Conservation (phyloP, 202 grass and related monocot genomes). For the Digitaria exilis region DNA sequence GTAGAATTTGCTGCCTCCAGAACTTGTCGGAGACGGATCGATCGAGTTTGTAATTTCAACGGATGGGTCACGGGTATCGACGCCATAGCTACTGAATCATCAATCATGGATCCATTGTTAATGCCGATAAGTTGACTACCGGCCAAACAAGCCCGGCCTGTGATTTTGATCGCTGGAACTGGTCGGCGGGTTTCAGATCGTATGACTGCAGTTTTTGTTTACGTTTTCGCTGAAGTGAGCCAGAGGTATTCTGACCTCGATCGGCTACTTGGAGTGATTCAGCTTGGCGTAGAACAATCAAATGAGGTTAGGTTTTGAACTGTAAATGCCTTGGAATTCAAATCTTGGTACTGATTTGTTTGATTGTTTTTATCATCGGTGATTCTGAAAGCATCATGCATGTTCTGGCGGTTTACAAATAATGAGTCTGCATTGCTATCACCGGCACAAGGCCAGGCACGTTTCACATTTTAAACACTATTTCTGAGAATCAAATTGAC, state of each 20-base stretch:
- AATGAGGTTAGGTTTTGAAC: background rate
- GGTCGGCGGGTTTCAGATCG: background rate
- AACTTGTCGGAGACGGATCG: background rate
- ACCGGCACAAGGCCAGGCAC: background rate
- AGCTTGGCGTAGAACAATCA: background rate
- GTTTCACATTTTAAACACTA: background rate
- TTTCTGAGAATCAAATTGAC: background rate
- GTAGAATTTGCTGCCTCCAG: background rate
- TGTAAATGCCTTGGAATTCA: slow-evolving; percentile 17
- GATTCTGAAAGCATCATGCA: background rate
- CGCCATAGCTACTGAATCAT: background rate
- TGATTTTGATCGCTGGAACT: background rate
- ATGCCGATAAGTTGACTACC: background rate
- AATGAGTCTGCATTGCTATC: background rate
- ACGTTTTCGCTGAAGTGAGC: background rate
- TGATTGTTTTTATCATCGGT: too few relatives aligned
- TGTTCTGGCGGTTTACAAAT: background rate
- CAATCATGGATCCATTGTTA: background rate
- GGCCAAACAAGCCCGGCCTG: background rate
- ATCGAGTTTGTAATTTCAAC: slow-evolving; percentile 13
- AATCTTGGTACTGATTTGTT: background rate
- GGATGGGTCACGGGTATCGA: background rate
- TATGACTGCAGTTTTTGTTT: background rate
- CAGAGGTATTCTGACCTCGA: background rate
- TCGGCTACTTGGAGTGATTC: background rate